Base-by-base conservation (phyloP, 768 basidiomycete species). In the Leccinum pellstonianum region DNA sequence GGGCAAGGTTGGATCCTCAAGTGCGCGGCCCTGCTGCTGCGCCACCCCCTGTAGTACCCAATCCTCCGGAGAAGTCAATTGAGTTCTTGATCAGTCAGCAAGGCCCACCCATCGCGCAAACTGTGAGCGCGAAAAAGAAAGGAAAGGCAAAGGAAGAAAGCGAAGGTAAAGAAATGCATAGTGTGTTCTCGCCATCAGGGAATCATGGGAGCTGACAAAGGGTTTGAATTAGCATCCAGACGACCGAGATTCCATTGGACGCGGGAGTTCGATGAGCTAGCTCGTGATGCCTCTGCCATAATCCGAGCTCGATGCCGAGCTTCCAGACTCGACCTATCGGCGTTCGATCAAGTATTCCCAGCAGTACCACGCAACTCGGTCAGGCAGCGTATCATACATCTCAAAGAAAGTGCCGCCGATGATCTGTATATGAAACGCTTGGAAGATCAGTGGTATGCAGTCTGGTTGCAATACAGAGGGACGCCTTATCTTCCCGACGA, bases 251-350 rank as follows among this genome's bases (percentile, higher is more conserved):
- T 93, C 69, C 84, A 85, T 52, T 98, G 93, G 94, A 91, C 83
- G 56, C 74, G 81, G 43, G 91, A 95, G 53, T 93, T 87, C 57
- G 94, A 98, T 57, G 96, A 98, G 61, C 81, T 95, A 41, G 87
- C 89, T 25, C 84, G 89, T 56, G 96, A 98, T 68, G 88, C 88
- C 0, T 87, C 86, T 50, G 88, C 85, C 11, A 87, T 98, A 63
- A 84, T 98, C 59, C 83, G 84, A 65, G 88, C 88, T 37, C 88
- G 95, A 15, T 90, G 88, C 67, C 82, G 90, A 41, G 70, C 76
- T 59, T 75, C 82, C 35, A 81, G 84, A 58, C 77, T 90, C 54
- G 87, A 91, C 63, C 88, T 88, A 80, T 80, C 78, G 15, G 88
- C 88, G 8, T 80, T 93, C 54, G 84, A 86, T 59, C 87, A 91